Evolutionary conservation across 2,329 filamentous ascomycete species (phyloP).

Genomic region (Scopulariopsis brevicaulis): DNA sequence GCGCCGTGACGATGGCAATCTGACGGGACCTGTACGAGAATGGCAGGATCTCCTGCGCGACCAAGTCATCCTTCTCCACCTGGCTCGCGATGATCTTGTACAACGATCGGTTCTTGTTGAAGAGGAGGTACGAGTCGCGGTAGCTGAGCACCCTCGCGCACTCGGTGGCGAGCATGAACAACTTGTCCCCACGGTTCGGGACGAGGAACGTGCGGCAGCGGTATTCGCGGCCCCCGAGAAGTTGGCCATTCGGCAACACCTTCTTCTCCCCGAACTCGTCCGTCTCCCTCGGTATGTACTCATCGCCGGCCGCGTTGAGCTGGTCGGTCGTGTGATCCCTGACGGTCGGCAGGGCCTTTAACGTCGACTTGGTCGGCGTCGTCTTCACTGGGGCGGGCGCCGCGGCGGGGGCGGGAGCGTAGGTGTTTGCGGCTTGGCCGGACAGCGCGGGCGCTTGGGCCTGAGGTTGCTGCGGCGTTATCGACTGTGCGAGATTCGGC

Average conservation of each 20-base stretch:
- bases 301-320: constrained; percentile 76
- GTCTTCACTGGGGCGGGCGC: constrained; percentile 58
- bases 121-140: constrained; percentile 92
- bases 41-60: constrained; percentile 86
- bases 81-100: constrained; percentile 98
- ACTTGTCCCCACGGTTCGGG: constrained; percentile 78
- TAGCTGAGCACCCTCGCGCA: constrained; percentile 91
- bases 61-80: constrained; percentile 90
- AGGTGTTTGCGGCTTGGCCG: constrained; percentile 26
- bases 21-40: constrained; percentile 98
- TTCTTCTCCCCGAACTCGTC: constrained; percentile 94
- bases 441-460: constrained; percentile 34
- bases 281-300: constrained; percentile 87
- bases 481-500: constrained; percentile 14
- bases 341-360: constrained; percentile 92
- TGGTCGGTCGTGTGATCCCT: constrained; percentile 96
- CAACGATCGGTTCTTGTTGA: constrained; percentile 95
- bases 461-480: constrained; percentile 44
- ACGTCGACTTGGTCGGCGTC: constrained; percentile 68
- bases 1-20: constrained; percentile 93
- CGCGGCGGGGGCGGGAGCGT: constrained; percentile 20
- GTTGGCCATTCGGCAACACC: constrained; percentile 71
- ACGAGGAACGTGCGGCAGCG: constrained; percentile 89
- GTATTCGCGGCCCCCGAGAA: constrained; percentile 76
- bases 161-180: constrained; percentile 98